Conservation (phyloP, 768 basidiomycete genomes). For the Naganishia friedmannii region DNA sequence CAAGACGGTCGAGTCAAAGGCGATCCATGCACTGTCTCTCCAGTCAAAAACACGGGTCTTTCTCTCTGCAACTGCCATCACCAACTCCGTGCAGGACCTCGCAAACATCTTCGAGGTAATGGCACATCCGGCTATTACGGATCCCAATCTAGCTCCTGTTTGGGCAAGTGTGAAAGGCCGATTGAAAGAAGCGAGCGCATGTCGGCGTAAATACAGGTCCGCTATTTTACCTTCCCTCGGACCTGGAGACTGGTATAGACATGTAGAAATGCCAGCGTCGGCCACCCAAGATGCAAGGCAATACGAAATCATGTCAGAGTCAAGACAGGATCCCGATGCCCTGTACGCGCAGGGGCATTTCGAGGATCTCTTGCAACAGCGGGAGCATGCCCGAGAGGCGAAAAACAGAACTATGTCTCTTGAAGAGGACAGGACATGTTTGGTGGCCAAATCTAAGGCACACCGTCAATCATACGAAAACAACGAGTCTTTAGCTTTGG, state of each 20-base stretch:
- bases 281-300: not conserved
- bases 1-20: not conserved
- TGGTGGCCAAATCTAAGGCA: not conserved
- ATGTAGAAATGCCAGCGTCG: not conserved
- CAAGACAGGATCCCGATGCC: not conserved
- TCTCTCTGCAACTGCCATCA: not conserved
- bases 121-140: not conserved
- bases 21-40: not conserved
- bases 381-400: not conserved
- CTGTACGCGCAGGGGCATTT: not conserved
- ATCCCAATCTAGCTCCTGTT: not conserved
- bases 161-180: not conserved
- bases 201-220: not conserved
- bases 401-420: not conserved
- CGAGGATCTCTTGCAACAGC: not conserved
- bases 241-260: conserved; percentile 1
- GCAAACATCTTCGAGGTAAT: not conserved
- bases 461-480: not conserved
- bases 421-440: not conserved
- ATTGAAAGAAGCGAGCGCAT: not conserved
- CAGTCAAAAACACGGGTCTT: not conserved
- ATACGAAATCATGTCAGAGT: not conserved
- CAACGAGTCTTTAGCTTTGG: not conserved
- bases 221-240: not conserved
- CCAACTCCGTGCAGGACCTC: not conserved